A percentile compares a stretch with the other conserved stretches of the same genome.
These are phyloP conservation scores for Trapa incisa DNA, from an alignment of 345 rosid genomes.

Conservation along the genomic window DNA sequence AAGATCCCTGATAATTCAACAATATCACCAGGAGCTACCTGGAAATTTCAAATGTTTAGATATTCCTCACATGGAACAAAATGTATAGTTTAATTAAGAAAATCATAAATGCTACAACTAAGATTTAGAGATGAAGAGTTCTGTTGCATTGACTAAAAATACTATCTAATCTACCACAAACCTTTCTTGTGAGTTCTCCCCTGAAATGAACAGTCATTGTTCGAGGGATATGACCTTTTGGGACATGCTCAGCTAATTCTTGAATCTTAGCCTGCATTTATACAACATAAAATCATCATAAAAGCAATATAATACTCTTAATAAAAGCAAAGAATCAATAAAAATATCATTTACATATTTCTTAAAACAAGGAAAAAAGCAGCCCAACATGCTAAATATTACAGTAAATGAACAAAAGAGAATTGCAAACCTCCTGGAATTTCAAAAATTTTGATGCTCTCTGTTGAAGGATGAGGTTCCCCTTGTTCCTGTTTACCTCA, in stretches of 20 bases:
- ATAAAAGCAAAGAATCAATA: not conserved
- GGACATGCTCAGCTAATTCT: constrained; percentile 97
- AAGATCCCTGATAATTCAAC: constrained; percentile 95
- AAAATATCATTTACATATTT: not conserved
- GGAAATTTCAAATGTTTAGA: constrained; percentile 4
- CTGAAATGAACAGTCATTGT: constrained; percentile 92
- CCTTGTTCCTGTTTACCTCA: constrained; percentile 44
- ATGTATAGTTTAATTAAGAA: not conserved
- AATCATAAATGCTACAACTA: not conserved
- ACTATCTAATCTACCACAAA: constrained; percentile 9
- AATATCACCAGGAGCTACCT: constrained; percentile 96
- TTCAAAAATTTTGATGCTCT: constrained; percentile 92
- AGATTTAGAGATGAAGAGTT: not conserved
- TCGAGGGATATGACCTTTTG: constrained; percentile 95
- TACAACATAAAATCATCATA: not conserved
- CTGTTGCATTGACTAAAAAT: not conserved
- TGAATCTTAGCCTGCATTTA: constrained; percentile 86
- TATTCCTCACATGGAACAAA: not conserved
- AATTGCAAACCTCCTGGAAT: constrained; percentile 77
- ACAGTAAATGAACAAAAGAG: not conserved
- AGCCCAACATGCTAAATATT: not conserved
- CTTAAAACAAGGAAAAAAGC: not conserved
- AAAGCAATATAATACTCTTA: not conserved
- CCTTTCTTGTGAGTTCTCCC: constrained; percentile 98
- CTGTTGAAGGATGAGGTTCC: constrained; percentile 91